Evolutionary conservation across 2,329 filamentous ascomycete genomes (phyloP).

Genomic region (Colletotrichum sp.): DNA sequence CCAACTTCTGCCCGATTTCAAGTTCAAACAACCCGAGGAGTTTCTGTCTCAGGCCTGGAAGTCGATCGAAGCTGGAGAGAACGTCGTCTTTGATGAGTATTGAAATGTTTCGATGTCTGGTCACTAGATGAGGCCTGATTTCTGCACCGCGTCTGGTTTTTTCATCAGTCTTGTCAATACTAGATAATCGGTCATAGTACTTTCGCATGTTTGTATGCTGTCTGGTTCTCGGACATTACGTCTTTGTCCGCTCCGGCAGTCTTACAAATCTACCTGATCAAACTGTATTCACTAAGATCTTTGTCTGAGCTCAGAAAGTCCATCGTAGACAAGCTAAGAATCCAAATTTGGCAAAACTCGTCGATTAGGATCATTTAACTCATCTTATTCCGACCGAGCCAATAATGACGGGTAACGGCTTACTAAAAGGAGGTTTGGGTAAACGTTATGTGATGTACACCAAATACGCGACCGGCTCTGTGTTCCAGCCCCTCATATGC

Average conservation of each 20-base stretch:
- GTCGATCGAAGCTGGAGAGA: neutral
- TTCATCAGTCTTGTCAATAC: neutral
- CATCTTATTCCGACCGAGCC: neutral
- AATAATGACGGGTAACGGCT: neutral
- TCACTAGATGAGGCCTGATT: neutral
- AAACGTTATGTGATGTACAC: neutral
- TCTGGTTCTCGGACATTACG: neutral
- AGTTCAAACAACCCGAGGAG: slow-evolving; percentile 44
- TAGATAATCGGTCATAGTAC: neutral
- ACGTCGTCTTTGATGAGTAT: neutral
- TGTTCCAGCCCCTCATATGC: neutral
- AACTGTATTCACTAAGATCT: neutral
- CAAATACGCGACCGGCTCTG: neutral
- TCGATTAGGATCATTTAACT: neutral
- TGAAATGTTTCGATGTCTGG: neutral
- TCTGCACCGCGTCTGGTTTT: neutral
- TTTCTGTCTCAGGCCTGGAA: slow-evolving; percentile 46
- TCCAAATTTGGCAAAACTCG: neutral
- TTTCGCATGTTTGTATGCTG: neutral
- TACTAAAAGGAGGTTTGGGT: neutral
- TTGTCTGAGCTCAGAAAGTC: neutral
- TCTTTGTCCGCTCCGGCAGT: neutral
- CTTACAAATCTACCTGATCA: neutral
- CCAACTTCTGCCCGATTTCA: slow-evolving; percentile 45
- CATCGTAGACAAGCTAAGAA: neutral